Conservation (phyloP, 2,329 filamentous ascomycete genomes). For the Sporothrix phasma region DNA sequence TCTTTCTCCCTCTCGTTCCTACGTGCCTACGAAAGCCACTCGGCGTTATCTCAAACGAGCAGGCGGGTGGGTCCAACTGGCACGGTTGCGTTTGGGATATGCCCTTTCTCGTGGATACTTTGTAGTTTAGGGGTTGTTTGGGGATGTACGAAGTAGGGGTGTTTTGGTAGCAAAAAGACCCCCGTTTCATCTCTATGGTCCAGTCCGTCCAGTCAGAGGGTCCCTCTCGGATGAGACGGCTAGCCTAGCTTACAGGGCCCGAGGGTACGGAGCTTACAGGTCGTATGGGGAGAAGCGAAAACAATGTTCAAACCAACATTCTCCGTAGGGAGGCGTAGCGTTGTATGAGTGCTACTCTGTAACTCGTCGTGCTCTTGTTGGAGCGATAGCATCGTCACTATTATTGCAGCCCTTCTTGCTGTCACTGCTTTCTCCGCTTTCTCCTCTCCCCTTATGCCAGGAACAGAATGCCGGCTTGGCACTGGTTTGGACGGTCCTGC, state of each 20-base stretch:
- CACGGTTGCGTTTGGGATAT: conserved; percentile 17
- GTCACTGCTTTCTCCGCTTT: too few relatives aligned
- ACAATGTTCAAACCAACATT: conserved; percentile 1
- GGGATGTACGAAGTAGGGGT: background rate
- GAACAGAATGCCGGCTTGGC: conserved; percentile 9
- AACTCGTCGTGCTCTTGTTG: background rate
- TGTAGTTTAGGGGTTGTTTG: background rate
- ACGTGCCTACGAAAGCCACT: background rate
- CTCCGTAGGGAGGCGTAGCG: background rate
- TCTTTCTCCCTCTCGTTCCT: background rate
- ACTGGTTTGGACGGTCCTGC: conserved; percentile 7
- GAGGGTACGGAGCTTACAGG: background rate
- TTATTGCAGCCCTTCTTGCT: background rate
- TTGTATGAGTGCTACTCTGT: background rate
- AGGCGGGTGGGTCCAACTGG: conserved; percentile 13
- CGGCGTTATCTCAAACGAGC: conserved; percentile 14
- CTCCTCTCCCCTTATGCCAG: conserved; percentile 10
- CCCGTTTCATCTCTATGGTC: conserved; percentile 9
- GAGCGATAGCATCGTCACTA: background rate
- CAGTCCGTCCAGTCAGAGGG: conserved; percentile 2
- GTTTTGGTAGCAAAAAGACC: conserved; percentile 5
- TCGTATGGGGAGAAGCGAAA: background rate
- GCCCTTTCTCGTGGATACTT: conserved; percentile 4
- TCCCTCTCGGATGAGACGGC: conserved; percentile 9
- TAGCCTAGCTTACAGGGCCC: background rate